A percentile compares a stretch with the other conserved stretches of the same genome.
Conservation (phyloP, 2,329 filamentous ascomycete species). For the Paraphaeosphaeria minitans region DNA sequence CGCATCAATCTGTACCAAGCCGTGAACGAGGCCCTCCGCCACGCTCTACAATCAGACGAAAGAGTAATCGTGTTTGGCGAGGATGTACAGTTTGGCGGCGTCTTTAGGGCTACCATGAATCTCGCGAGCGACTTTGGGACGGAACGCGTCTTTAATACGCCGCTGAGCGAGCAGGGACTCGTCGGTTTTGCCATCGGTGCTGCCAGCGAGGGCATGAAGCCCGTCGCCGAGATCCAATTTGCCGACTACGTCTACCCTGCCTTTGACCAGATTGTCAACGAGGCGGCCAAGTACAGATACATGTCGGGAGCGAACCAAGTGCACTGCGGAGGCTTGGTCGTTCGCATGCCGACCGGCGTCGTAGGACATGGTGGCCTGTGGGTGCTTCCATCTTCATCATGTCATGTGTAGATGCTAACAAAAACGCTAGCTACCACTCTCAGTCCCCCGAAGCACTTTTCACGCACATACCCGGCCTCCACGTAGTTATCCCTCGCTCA, state of each 20-base stretch:
- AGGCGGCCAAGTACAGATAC: slow-evolving; percentile 87
- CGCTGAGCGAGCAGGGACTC: slow-evolving; percentile 91
- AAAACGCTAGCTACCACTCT: slow-evolving; percentile 69
- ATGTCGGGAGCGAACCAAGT: slow-evolving; percentile 63
- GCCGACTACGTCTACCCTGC: slow-evolving; percentile 93
- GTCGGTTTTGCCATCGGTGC: slow-evolving; percentile 90
- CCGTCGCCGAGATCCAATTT: slow-evolving; percentile 94
- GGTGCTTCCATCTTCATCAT: slow-evolving; percentile 21
- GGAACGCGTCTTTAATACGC: slow-evolving; percentile 94
- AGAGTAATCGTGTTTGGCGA: slow-evolving; percentile 92
- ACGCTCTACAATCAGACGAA: slow-evolving; percentile 81
- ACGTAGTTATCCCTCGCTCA: slow-evolving; percentile 84
- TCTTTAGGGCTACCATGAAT: slow-evolving; percentile 93
- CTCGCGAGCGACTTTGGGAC: slow-evolving; percentile 85
- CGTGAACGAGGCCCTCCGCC: slow-evolving; percentile 86
- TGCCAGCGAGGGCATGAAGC: slow-evolving; percentile 88
- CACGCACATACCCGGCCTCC: slow-evolving; percentile 82
- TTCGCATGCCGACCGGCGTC: slow-evolving; percentile 87
- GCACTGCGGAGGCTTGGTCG: slow-evolving; percentile 75
- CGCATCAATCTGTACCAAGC: slow-evolving; percentile 94
- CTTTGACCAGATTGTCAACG: slow-evolving; percentile 93
- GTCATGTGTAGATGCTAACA: slow-evolving; percentile 10
- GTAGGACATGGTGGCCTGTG: slow-evolving; percentile 85
- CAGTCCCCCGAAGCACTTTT: slow-evolving; percentile 90
- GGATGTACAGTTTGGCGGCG: slow-evolving; percentile 95